Conservation (phyloP, 768 basidiomycete species). For the Lentinula guzmanii region DNA sequence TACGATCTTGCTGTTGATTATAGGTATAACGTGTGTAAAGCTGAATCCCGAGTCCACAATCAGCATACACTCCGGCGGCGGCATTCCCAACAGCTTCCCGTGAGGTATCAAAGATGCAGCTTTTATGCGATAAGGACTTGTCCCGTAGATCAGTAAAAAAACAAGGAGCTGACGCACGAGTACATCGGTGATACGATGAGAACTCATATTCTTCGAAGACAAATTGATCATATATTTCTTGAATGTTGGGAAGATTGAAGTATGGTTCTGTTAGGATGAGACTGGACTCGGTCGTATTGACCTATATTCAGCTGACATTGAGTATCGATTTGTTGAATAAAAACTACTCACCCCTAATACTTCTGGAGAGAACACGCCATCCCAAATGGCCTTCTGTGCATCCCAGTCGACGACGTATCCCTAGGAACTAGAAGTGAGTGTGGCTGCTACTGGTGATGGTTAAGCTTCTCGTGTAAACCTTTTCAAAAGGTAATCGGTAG, state of each 20-base stretch:
- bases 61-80: conserved; percentile 72
- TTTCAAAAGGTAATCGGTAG: conserved; percentile 84
- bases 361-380: conserved; percentile 74
- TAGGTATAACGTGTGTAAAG: conserved; percentile 87
- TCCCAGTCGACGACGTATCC: conserved; percentile 96
- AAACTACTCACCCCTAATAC: conserved; percentile 49
- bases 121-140: conserved; percentile 25
- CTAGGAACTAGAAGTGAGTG: conserved; percentile 34
- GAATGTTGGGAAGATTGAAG: conserved; percentile 88
- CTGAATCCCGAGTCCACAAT: conserved; percentile 92
- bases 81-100: conserved; percentile 59
- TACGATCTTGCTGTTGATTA: conserved; percentile 67
- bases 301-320: conserved; percentile 30
- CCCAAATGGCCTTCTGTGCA: conserved; percentile 92
- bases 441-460: conserved; percentile 2
- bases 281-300: conserved; percentile 66
- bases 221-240: conserved; percentile 92
- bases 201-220: conserved; percentile 97
- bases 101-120: conserved; percentile 77
- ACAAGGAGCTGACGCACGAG: conserved; percentile 50
- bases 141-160: not conserved
- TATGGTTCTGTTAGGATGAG: conserved; percentile 91
- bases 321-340: not conserved
- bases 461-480: conserved; percentile 40
- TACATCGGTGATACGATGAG: conserved; percentile 69